Percentiles rank a stretch among this genome's conserved stretches.
phyloP scores from a whole-genome alignment of 176 grass and related monocot genomes.

The Oryza longistaminata region DNA sequence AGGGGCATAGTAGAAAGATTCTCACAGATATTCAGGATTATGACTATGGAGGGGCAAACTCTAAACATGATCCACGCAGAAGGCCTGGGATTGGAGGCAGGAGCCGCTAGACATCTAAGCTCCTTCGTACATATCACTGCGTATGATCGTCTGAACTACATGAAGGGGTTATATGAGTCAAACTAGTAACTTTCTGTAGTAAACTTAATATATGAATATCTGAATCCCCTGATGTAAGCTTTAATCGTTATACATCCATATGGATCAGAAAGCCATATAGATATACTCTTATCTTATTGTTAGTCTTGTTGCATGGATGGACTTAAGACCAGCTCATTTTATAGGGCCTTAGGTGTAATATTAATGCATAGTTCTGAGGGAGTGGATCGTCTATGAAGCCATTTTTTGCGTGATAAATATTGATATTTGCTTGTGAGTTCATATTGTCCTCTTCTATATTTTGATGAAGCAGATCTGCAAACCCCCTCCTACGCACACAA shows the following conservation, averaged over 20 bases:
- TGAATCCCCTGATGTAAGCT: background rate
- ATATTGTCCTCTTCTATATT: constrained; percentile 11
- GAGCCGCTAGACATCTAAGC: constrained; percentile 46
- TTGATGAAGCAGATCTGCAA: constrained; percentile 6
- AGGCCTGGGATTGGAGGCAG: constrained; percentile 61
- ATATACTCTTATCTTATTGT: constrained; percentile 33
- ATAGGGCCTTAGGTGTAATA: constrained; percentile 19
- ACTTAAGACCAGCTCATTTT: constrained; percentile 30
- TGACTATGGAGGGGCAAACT: constrained; percentile 75
- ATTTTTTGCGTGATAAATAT: constrained; percentile 33
- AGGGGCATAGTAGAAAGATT: constrained; percentile 62
- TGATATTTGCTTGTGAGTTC: constrained; percentile 11
- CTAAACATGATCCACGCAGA: constrained; percentile 74
- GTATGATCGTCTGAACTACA: constrained; percentile 16
- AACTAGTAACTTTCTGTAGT: constrained; percentile 16
- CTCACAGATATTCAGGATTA: constrained; percentile 79
- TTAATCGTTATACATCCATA: constrained; percentile 21
- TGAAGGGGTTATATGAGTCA: constrained; percentile 22
- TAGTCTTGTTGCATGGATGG: constrained; percentile 12
- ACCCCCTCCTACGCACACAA: too few species aligned
- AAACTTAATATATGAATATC: constrained; percentile 28
- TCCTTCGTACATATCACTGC: constrained; percentile 16
- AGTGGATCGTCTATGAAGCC: constrained; percentile 9
- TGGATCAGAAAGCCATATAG: constrained; percentile 17
- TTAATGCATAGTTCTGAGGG: constrained; percentile 24